A percentile compares a stretch with the other conserved stretches of the same genome.
phyloP scores from a whole-genome alignment of 106 monocot genomes.

The Triglochin maritima region DNA sequence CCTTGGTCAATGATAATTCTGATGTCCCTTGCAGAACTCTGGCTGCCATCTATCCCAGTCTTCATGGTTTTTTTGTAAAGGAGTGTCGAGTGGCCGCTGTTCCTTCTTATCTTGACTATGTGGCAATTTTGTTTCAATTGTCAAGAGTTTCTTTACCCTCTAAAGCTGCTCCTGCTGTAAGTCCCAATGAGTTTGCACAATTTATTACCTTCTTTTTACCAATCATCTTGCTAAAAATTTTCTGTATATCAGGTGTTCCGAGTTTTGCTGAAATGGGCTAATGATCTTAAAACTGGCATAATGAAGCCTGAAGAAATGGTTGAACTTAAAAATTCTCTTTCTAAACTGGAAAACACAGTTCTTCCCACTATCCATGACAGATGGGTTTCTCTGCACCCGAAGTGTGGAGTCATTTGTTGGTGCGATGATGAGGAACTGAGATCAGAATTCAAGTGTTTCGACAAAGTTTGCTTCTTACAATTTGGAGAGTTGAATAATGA shows the following conservation, averaged over 20 bases:
- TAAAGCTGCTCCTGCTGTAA: constrained; percentile 53
- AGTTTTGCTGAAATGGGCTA: constrained; percentile 65
- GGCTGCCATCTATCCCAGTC: constrained; percentile 52
- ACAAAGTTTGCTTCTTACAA: constrained; percentile 49
- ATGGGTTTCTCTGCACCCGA: constrained; percentile 94
- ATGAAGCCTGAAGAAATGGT: constrained; percentile 37
- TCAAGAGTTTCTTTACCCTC: constrained; percentile 47
- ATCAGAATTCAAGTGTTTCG: constrained; percentile 44
- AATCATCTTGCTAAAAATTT: neutral
- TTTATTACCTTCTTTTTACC: neutral
- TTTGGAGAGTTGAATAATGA: constrained; percentile 45
- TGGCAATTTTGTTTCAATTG: constrained; percentile 57
- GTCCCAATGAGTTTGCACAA: constrained; percentile 3
- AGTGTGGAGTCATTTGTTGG: constrained; percentile 87
- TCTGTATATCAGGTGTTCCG: constrained; percentile 46
- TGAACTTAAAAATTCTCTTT: constrained; percentile 50
- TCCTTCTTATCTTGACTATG: constrained; percentile 50
- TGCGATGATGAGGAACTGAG: constrained; percentile 70
- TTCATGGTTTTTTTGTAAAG: constrained; percentile 77
- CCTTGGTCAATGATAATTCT: constrained; percentile 5
- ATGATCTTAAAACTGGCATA: constrained; percentile 48
- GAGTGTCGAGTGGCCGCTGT: constrained; percentile 44
- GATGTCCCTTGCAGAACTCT: constrained; percentile 24
- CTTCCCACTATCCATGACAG: constrained; percentile 74
- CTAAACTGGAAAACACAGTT: constrained; percentile 48